Evolutionary conservation across 768 basidiomycete genomes (phyloP).

Genomic region (Hericium coralloides): DNA sequence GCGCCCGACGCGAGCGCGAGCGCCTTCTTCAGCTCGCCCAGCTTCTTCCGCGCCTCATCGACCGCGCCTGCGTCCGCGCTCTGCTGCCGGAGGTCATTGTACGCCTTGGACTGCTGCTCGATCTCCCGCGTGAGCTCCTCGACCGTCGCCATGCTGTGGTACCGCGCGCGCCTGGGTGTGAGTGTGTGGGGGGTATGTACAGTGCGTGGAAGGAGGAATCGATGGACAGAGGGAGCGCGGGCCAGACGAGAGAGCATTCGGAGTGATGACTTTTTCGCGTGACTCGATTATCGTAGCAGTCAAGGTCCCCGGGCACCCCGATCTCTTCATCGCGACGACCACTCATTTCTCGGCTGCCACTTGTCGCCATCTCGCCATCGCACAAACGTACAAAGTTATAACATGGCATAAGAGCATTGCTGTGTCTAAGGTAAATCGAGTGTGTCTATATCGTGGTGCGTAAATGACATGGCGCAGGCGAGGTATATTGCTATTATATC

Average conservation of each 20-base stretch:
- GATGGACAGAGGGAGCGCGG: slow-evolving; percentile 1
- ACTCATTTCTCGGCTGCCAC: too few relatives aligned
- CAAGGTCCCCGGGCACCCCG: not conserved
- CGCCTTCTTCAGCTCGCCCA: slow-evolving; percentile 60
- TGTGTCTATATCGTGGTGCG: too few relatives aligned
- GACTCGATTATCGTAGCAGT: slow-evolving; percentile 6
- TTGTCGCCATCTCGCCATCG: not conserved
- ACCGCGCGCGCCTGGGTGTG: slow-evolving; percentile 2
- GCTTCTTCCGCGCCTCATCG: slow-evolving; percentile 58
- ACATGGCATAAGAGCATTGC: too few relatives aligned
- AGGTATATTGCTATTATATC: not conserved
- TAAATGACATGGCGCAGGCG: too few relatives aligned
- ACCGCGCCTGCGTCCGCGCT: slow-evolving; percentile 41
- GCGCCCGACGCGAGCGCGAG: slow-evolving; percentile 37
- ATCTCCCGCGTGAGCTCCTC: slow-evolving; percentile 47
- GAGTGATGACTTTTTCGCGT: not conserved
- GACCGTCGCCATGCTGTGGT: slow-evolving; percentile 28
- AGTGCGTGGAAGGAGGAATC: slow-evolving; percentile 2
- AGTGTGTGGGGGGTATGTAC: not conserved
- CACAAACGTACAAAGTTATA: not conserved
- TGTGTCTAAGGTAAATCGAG: too few relatives aligned
- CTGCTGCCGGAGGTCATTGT: slow-evolving; percentile 53
- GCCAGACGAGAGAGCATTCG: not conserved
- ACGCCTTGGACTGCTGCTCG: slow-evolving; percentile 40
- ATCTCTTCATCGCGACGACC: not conserved